Base-by-base conservation (phyloP, 2,329 filamentous ascomycete species). In the Coniochaeta sp. region DNA sequence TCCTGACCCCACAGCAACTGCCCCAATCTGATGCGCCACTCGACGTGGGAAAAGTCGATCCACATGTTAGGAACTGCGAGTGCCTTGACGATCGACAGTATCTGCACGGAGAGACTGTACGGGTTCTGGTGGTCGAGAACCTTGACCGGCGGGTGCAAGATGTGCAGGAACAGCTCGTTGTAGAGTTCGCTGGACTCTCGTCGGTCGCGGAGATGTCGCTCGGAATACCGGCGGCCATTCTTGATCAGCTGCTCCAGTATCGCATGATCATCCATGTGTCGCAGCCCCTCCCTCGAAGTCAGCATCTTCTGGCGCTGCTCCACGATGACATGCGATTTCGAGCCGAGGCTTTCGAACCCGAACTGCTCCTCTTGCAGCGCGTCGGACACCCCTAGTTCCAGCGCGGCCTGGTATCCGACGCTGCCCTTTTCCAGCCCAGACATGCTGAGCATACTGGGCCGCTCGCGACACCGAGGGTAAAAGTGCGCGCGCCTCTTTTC, bases 31-130 rank as follows among this genome's bases (percentile, higher is more conserved):
- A 91, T 88, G 40, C 89, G 81, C 88, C 88, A 91, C 69, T 91
- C 88, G 7, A 91, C 85, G 34, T 86, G 80, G 22, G 87, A 88
- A 64, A 91, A 89, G 71, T 91, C 88, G 58, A 89, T 81, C 89
- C 89, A 91, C 54, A 89, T 82, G 60, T 88, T 87, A 59, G 85
- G 80, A 8, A 83, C 75, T 0, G 81, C 83, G 52, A 91, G 78
- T 10, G 88, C 82, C 68, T 85, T 85, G 54, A 91, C 79, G 19
- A 91, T 74, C 4, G 85, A 82, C 64, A 87, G 79, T 60, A 91
- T 90, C 68, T 91, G 89, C 38, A 89, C 85, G 50, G 86, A 80
- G 22, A 91, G 75, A 59, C 87, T 83, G 66, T 84, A 82, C 4
- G 82, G 83, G 66, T 88, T 81, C 32, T 79, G 76, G 68, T 75